Evolutionary conservation across 2,329 filamentous ascomycete genomes (phyloP), one percentile per base, ranked within the genome.

Genomic region (Aquanectria penicillioides): DNA sequence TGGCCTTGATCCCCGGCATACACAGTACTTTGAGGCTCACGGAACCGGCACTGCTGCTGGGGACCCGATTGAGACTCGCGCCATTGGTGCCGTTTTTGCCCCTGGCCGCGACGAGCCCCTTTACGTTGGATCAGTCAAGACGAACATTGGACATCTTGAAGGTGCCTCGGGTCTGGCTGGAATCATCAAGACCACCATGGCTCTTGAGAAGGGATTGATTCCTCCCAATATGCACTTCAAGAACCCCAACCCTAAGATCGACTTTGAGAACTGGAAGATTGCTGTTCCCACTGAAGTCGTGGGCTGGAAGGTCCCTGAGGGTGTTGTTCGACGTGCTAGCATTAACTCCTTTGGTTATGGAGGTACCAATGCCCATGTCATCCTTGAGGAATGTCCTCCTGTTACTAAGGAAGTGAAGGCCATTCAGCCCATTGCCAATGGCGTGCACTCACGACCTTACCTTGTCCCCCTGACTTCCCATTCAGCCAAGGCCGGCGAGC

Each of bases 41-140:
- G 83, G 82, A 12, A 85, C 83, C 0, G 83, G 82, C 7, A 86
- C 83, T 9, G 72, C 73, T 15, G 78, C 80, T 2, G 84, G 84
- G 5, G 83, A 86, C 58, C 81, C 83, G 1, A 78, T 81, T 18
- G 83, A 86, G 62, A 79, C 80, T 2, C 74, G 73, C 9, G 82
- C 79, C 6, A 77, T 85, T 6, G 53, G 38, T 69, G 75, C 4
- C 63, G 54, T 58, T 54, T 58, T 48, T 47, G 61, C 51, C 5
- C 17, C 33, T 9, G 48, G 40, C 25, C 34, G 46, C 11, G 51
- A 59, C 11, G 50, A 52, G 12, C 31, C 55, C 5, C 56, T 62
- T 4, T 56, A 41, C 6, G 50, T 64, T 25, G 59, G 59, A 7
- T 55, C 64, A 6, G 56, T 73, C 34, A 73, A 73, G 47, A 65